A percentile compares a stretch with the other conserved stretches of the same genome.
phyloP scores from a whole-genome alignment of 495 filamentous ascomycete species.

The Aspergillus asperescens region DNA sequence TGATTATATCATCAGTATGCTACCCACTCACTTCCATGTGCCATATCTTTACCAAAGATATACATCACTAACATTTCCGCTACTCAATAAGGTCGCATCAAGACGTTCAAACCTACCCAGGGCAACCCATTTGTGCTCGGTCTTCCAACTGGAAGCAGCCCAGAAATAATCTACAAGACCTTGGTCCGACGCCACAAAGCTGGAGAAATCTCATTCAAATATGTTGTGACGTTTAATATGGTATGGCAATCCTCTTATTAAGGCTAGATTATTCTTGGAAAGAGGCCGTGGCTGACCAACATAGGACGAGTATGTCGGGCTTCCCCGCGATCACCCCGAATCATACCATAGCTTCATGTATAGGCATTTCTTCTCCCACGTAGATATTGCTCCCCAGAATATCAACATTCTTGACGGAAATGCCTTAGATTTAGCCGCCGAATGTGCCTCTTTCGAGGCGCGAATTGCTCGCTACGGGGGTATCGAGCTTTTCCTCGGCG shows the following conservation, averaged over 20 bases:
- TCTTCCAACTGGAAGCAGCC: slow-evolving; percentile 76
- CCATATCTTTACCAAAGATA: background rate
- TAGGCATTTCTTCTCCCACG: slow-evolving; percentile 83
- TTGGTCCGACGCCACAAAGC: slow-evolving; percentile 70
- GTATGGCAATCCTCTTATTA: slow-evolving; percentile 37
- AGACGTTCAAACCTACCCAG: slow-evolving; percentile 63
- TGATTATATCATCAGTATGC: slow-evolving; percentile 73
- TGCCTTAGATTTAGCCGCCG: slow-evolving; percentile 66
- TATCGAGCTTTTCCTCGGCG: slow-evolving; percentile 81
- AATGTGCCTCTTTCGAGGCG: slow-evolving; percentile 73
- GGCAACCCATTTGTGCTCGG: slow-evolving; percentile 75
- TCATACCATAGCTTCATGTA: slow-evolving; percentile 91
- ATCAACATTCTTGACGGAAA: slow-evolving; percentile 86
- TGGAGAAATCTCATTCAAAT: slow-evolving; percentile 74
- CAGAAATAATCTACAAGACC: slow-evolving; percentile 70
- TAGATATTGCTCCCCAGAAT: slow-evolving; percentile 72
- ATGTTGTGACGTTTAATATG: slow-evolving; percentile 93
- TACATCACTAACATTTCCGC: background rate
- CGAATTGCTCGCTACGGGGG: slow-evolving; percentile 70
- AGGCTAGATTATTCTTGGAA: too few species aligned
- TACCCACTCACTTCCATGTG: background rate
- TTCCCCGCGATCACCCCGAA: slow-evolving; percentile 75
- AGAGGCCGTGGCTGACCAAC: slow-evolving; percentile 6
- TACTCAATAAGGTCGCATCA: slow-evolving; percentile 51
- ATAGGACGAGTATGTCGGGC: slow-evolving; percentile 81